Conservation (phyloP, 176 grass and related monocot species). For the Eragrostis nindensis region DNA sequence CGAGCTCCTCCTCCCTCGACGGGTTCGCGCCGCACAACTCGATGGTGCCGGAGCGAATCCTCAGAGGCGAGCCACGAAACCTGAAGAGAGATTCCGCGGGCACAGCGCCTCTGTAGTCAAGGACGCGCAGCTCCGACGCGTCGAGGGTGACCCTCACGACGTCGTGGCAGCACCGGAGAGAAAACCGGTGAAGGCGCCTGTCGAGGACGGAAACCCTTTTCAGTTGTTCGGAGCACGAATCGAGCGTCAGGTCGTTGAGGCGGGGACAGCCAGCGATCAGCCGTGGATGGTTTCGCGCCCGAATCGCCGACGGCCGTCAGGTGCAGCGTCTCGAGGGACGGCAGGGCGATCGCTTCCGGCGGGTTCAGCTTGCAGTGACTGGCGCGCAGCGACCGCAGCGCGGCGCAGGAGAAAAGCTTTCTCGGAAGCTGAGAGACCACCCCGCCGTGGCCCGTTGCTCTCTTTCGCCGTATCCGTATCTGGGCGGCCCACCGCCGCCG, state of each 20-base stretch:
- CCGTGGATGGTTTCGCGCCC: neutral
- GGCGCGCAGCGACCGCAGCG: neutral
- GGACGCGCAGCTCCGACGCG: neutral
- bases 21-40: neutral
- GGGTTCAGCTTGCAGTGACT: neutral
- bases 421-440: neutral
- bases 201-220: neutral
- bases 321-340: neutral
- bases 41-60: neutral
- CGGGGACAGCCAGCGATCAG: constrained; percentile 13
- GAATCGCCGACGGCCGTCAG: neutral
- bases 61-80: neutral
- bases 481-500: no score
- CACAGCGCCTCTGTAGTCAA: neutral
- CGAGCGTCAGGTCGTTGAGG: neutral
- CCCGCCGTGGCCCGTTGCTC: neutral
- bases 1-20: no score
- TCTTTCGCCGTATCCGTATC: no score
- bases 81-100: neutral
- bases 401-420: neutral
- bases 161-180: constrained; percentile 4
- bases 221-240: neutral
- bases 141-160: neutral
- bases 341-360: neutral
- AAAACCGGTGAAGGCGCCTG: constrained; percentile 18